These are phyloP conservation scores for Gynochthodes officinalis DNA, from an alignment of 257 asterid genomes.

Conservation along the genomic window DNA sequence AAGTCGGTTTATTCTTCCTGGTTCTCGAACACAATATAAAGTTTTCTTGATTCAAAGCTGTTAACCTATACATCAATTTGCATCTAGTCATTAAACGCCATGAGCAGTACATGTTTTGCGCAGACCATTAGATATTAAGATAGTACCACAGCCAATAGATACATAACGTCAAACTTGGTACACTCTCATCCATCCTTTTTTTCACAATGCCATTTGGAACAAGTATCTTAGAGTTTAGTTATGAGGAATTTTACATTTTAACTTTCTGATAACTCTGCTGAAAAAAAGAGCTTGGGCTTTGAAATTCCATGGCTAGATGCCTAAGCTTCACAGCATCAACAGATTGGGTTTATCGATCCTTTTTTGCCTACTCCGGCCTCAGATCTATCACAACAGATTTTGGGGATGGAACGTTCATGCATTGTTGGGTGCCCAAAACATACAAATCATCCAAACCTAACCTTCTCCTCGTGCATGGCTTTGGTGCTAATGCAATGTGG, in stretches of 20 bases:
- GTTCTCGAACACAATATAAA: background rate
- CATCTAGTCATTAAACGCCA: too few species aligned
- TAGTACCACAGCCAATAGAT: too few species aligned
- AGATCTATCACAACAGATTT: conserved; percentile 55
- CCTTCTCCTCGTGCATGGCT: conserved; percentile 74
- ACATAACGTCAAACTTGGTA: background rate
- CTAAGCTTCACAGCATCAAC: conserved; percentile 86
- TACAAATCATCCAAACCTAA: conserved; percentile 50
- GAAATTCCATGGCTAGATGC: conserved; percentile 46
- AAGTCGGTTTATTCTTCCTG: background rate
- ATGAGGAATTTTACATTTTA: too few species aligned
- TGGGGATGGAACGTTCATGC: conserved; percentile 71
- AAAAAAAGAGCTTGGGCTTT: too few species aligned
- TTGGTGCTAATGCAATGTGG: conserved; percentile 99
- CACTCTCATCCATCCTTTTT: background rate
- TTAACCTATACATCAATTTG: too few species aligned
- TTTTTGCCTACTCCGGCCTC: conserved; percentile 78
- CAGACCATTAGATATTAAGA: too few species aligned
- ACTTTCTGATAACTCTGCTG: too few species aligned
- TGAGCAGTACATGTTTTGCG: too few species aligned
- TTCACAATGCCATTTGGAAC: too few species aligned
- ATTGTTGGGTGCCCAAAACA: conserved; percentile 80
- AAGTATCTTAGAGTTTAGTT: too few species aligned
- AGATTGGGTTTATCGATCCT: conserved; percentile 70
- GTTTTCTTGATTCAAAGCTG: background rate